Conservation (phyloP, 352 stramenopile species). For the Phytopythium helicoides region DNA sequence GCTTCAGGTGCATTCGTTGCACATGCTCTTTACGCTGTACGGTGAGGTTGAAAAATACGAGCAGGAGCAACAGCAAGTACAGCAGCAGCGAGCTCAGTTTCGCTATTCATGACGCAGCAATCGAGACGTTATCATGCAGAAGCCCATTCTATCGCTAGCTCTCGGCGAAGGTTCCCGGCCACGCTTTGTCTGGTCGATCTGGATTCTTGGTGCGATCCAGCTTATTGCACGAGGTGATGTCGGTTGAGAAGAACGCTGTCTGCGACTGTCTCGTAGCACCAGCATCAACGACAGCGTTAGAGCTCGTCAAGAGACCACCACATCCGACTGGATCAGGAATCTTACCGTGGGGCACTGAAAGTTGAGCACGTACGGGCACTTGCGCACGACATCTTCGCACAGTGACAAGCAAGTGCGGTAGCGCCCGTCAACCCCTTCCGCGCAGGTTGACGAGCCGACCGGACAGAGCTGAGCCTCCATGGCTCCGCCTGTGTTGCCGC, state of each 20-base stretch:
- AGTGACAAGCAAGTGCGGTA: conserved; percentile 74
- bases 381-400: conserved; percentile 83
- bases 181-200: conserved; percentile 56
- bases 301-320: too few relatives aligned
- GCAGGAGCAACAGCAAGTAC: conserved; percentile 27
- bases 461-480: conserved; percentile 23
- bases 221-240: conserved; percentile 76
- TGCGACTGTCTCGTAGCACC: conserved; percentile 34
- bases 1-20: conserved; percentile 85
- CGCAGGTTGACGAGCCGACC: conserved; percentile 20
- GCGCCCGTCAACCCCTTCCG: conserved; percentile 42
- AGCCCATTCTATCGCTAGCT: conserved; percentile 17
- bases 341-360: conserved; percentile 75
- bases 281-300: neutral
- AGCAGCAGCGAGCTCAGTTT: conserved; percentile 2
- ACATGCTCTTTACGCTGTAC: conserved; percentile 92
- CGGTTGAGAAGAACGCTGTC: conserved; percentile 68
- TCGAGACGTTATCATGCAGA: too few relatives aligned
- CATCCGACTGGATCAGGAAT: too few relatives aligned
- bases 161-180: conserved; percentile 75
- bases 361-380: conserved; percentile 84
- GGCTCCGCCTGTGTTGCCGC: conserved; percentile 18
- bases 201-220: conserved; percentile 66
- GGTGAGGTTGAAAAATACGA: conserved; percentile 68
- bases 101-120: neutral